Conservation (phyloP, 257 asterid species). For the Solanum gracilifrons region DNA sequence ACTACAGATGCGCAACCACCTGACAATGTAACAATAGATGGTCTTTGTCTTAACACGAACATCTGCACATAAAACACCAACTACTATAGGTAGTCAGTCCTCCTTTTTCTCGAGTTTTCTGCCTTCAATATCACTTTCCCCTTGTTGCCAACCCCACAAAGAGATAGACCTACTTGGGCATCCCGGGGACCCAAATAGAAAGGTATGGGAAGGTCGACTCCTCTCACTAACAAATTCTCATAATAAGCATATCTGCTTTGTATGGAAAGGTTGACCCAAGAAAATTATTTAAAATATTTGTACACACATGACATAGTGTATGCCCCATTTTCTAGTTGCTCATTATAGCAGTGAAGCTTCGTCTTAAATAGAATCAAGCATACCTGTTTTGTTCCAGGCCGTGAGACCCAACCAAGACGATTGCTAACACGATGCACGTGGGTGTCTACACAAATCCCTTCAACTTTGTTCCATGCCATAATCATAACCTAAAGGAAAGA, state of each 20-base stretch:
- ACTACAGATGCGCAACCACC: too few relatives aligned
- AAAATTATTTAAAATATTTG: too few relatives aligned
- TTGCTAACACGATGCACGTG: slow-evolving; percentile 92
- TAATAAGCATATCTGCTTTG: not conserved
- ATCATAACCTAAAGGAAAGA: slow-evolving; percentile 60
- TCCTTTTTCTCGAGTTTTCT: not conserved
- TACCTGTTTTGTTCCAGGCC: slow-evolving; percentile 70
- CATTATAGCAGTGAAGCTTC: not conserved
- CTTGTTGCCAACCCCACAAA: not conserved
- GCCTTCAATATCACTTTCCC: not conserved
- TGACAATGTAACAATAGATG: not conserved
- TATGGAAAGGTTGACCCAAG: too few relatives aligned
- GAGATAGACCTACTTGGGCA: not conserved
- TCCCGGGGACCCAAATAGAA: not conserved
- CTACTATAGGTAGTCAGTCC: not conserved
- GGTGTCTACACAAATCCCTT: slow-evolving; percentile 97
- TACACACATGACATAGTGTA: not conserved
- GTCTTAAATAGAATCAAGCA: not conserved
- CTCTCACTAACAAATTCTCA: not conserved
- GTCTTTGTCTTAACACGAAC: not conserved
- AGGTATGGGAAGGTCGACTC: not conserved
- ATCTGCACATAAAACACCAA: not conserved
- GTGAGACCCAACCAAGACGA: slow-evolving; percentile 95
- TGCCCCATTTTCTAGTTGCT: not conserved
- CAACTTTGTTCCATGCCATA: slow-evolving; percentile 90